Base-by-base conservation (phyloP, 768 basidiomycete genomes). In the Mycena crocata region DNA sequence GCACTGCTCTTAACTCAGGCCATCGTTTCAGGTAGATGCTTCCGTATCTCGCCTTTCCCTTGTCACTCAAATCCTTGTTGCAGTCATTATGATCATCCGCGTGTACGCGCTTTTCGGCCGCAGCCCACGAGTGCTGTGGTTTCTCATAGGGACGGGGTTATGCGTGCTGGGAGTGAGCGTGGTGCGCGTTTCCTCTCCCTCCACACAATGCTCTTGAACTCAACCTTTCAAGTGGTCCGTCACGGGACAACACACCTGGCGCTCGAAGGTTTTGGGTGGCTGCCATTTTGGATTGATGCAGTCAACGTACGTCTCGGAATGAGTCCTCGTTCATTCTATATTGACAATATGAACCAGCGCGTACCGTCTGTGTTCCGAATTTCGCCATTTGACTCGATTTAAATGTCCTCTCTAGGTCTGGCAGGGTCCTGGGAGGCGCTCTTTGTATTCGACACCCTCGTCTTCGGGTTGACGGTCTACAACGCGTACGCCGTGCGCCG, bases 381-480 rank as follows among this genome's bases (percentile, higher is more conserved):
- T 42, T 21, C 26, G 5, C 12, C 24, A 6, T 14, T 31, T 51
- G 12, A 34, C 30, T 28, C 10, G 37, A 31, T 13, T 1, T 21
- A 21, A 13, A 51, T 14, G 32, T 46, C 44, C 5, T 3, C 23
- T 34, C 4, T 17, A 65, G 64, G 34, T 23, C 15, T 65, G 24
- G 64, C 64, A 2, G 64, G 49, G 2, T 30, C 30, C 32, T 65
- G 64, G 64, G 57, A 52, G 15, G 64, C 73, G 1, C 71, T 79
- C 13, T 78, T 78, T 52, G 46, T 71, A 0, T 77, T 73, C 55
- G 81, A 82, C 60, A 12, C 71, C 7, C 35, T 77, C 30, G 70
- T 82, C 28, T 77, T 81, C 39, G 46, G 49, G 23, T 66, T 82
- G 51, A 82, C 79, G 1, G 23, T 81, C 21, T 60, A 42, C 59